A percentile compares a stretch with the other conserved stretches of the same genome.
These are phyloP conservation scores for Mycena latifolia DNA, from an alignment of 768 basidiomycete genomes.

Conservation along the genomic window DNA sequence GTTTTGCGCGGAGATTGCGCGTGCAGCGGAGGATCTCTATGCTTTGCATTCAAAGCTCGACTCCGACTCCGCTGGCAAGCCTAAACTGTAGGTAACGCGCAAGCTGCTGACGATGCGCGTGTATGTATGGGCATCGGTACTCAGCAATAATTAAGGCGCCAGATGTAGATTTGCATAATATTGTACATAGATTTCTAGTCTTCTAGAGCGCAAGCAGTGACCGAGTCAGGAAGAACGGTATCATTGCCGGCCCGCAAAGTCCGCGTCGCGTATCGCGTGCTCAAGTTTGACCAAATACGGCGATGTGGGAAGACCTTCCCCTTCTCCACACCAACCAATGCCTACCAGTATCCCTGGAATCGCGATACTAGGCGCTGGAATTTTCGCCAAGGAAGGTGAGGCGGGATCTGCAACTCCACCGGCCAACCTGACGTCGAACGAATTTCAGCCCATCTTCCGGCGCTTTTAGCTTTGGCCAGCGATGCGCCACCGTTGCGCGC, in stretches of 20 bases:
- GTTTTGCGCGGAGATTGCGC: constrained; percentile 78
- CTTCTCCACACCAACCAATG: constrained; percentile 14
- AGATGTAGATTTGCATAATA: too few relatives aligned
- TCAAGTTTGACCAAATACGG: too few relatives aligned
- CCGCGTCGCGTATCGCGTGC: background rate
- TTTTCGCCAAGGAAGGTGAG: constrained; percentile 82
- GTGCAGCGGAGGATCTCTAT: constrained; percentile 75
- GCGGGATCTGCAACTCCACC: constrained; percentile 36
- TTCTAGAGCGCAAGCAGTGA: too few relatives aligned
- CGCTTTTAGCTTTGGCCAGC: constrained; percentile 66
- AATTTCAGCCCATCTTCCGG: constrained; percentile 80
- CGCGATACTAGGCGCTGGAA: constrained; percentile 86
- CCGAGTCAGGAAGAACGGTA: too few relatives aligned
- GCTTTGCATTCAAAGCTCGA: constrained; percentile 58
- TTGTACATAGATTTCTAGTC: too few relatives aligned
- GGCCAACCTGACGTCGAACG: constrained; percentile 36
- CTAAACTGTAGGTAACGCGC: constrained; percentile 45
- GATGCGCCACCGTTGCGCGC: constrained; percentile 66
- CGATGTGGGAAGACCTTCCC: background rate
- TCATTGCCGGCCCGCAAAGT: too few relatives aligned
- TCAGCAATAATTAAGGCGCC: too few relatives aligned
- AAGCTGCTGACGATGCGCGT: too few relatives aligned
- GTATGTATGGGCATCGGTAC: too few relatives aligned
- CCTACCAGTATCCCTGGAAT: constrained; percentile 57
- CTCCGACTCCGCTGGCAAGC: constrained; percentile 35